Conservation (phyloP, 495 filamentous ascomycete genomes). For the Penicillium silybi region DNA sequence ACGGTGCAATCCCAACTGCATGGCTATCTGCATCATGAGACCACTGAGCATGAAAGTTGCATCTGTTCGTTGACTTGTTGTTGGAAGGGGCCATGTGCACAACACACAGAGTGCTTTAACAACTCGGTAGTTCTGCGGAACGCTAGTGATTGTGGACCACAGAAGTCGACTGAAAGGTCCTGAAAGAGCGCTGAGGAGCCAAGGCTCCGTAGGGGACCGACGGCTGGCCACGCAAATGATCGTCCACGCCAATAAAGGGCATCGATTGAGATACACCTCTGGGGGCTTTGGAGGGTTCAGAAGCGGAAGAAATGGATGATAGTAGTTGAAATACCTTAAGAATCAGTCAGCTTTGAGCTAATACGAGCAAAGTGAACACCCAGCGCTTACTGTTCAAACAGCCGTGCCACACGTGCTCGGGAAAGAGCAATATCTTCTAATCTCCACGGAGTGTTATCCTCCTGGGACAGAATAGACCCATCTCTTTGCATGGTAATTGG, state of each 20-base stretch:
- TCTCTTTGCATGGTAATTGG: constrained; percentile 38
- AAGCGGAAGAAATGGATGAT: constrained; percentile 83
- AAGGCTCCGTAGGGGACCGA: constrained; percentile 62
- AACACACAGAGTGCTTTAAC: constrained; percentile 87
- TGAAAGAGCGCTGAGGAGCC: constrained; percentile 66
- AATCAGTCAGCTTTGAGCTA: not conserved
- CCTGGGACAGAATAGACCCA: constrained; percentile 40
- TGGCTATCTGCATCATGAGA: constrained; percentile 92
- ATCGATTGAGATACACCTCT: constrained; percentile 71
- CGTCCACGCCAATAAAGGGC: constrained; percentile 79
- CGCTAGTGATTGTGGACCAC: constrained; percentile 76
- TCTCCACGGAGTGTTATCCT: constrained; percentile 35
- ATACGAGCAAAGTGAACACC: not conserved
- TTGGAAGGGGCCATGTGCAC: constrained; percentile 89
- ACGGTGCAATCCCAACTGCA: constrained; percentile 84
- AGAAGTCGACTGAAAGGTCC: constrained; percentile 69
- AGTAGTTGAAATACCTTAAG: constrained; percentile 64
- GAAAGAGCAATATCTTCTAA: constrained; percentile 44
- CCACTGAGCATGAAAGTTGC: constrained; percentile 88
- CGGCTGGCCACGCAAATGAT: constrained; percentile 79
- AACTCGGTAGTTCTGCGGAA: constrained; percentile 80
- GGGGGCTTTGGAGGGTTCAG: constrained; percentile 67
- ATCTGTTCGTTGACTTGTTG: constrained; percentile 78
- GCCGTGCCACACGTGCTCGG: constrained; percentile 31
- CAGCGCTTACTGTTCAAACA: constrained; percentile 44